Base-by-base conservation (phyloP, 208 protist species). In the Acanthamoeba culbertsoni region DNA sequence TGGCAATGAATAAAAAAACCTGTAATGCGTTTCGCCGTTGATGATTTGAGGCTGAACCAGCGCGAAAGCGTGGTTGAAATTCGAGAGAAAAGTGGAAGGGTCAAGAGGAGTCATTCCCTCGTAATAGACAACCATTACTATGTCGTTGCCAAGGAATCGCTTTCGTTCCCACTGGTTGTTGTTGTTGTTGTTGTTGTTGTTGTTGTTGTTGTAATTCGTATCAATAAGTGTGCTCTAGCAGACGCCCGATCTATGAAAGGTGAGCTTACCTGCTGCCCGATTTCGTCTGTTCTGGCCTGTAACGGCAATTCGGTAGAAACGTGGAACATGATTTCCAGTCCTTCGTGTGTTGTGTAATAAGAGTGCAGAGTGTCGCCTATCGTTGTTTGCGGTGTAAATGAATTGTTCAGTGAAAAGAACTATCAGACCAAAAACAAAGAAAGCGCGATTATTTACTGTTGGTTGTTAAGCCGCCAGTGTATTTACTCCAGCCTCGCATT, bases 31-130 rank as follows among this genome's bases (percentile, higher is more conserved):
- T 35, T 59, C 14, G 42, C 77, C 77, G 48, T 88, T 35, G 0
- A n/a, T 0, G 0, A 23, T 16, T 18, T 63, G 26, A 8, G 75
- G 75, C 45, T 86, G 75, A 5, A 86, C 75, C 26, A 86, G 75
- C 10, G 75, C 75, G 57, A 86, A 86, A 3, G 57, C 75, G 75
- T 86, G 75, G 45, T 86, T 86, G 46, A 55, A 86, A 3, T 86
- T 14, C 6, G 14, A 35, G 14, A 35, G 28, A 26, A 86, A 86
- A 18, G 28, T 51, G 46, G 37, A 18, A 14, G 75, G 75, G 28
- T 86, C 75, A 43, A 86, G 75, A 8, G 75, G 75, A 23, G 6
- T 8, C 14, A 5, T 16, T 18, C 75, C 75, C 45, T 86, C 75
- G 75, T 86, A 86, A 43, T 37, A 86, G 7, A 86, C 40, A 6